Conservation (phyloP, 2,329 filamentous ascomycete species). For the Alternaria atra region DNA sequence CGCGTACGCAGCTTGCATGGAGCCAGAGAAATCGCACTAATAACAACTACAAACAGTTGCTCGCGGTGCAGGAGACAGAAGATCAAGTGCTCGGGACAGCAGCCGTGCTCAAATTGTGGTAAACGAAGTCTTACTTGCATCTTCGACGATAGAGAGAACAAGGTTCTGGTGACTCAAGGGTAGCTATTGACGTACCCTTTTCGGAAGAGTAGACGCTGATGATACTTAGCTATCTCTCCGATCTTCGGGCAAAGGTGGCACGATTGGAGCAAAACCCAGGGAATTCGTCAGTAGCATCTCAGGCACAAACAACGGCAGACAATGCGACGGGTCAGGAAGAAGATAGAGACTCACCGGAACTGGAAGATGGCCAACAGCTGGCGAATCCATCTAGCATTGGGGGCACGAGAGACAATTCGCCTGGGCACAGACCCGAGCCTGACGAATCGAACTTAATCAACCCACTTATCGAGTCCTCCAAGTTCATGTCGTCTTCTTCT, state of each 20-base stretch:
- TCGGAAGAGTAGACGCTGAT: neutral
- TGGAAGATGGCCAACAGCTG: neutral
- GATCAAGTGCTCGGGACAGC: conserved; percentile 45
- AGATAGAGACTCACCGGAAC: conserved; percentile 8
- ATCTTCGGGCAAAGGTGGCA: conserved; percentile 35
- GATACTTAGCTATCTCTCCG: conserved; percentile 35
- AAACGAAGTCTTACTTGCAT: conserved; percentile 38
- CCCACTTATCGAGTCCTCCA: conserved; percentile 36
- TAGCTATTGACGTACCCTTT: conserved; percentile 4
- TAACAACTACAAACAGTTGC: conserved; percentile 26
- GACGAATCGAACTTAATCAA: conserved; percentile 36
- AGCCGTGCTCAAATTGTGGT: conserved; percentile 41
- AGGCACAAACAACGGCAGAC: conserved; percentile 6
- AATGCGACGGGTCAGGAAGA: conserved; percentile 1
- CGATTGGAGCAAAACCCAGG: conserved; percentile 22
- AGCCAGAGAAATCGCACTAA: neutral
- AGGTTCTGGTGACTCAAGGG: conserved; percentile 42
- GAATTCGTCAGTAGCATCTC: neutral
- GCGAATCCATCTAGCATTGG: conserved; percentile 21
- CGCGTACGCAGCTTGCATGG: conserved; percentile 17
- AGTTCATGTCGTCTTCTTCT: conserved; percentile 38
- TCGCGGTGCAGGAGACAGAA: conserved; percentile 43
- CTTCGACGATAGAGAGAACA: conserved; percentile 46
- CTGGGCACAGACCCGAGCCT: conserved; percentile 26
- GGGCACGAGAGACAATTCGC: conserved; percentile 31